A percentile compares a stretch with the other conserved stretches of the same genome.
Conservation (phyloP, 371 early-diverging fungal species). For the Mortierella sp. region DNA sequence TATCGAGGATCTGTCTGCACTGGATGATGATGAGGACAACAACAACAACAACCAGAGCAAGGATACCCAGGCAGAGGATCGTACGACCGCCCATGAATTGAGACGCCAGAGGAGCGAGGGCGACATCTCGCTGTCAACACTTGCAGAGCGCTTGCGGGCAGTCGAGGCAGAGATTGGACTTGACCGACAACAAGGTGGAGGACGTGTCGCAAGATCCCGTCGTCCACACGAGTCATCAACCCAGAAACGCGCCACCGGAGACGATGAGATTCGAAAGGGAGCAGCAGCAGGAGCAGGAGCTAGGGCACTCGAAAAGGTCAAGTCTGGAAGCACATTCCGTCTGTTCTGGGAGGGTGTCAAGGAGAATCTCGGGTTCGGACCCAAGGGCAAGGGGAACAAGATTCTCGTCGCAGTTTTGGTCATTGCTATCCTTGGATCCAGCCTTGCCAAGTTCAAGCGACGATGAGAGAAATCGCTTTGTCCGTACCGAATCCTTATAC, state of each 20-base stretch:
- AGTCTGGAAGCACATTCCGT: conserved; percentile 18
- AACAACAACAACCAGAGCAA: not conserved
- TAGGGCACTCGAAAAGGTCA: conserved; percentile 27
- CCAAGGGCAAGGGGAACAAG: conserved; percentile 31
- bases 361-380: conserved; percentile 24
- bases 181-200: conserved; percentile 5
- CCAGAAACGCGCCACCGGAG: not conserved
- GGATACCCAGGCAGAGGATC: not conserved
- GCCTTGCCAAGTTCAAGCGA: conserved; percentile 29
- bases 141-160: conserved; percentile 30
- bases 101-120: conserved; percentile 21
- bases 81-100: conserved; percentile 19
- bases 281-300: not conserved
- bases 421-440: conserved; percentile 33
- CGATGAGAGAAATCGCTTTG: not conserved
- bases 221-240: not conserved
- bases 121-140: conserved; percentile 11
- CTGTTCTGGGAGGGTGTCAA: conserved; percentile 46
- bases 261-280: not conserved
- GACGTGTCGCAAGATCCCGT: not conserved
- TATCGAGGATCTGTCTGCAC: not conserved
- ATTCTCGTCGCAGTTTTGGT: conserved; percentile 31
- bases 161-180: conserved; percentile 30
- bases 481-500: not conserved
- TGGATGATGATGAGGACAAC: not conserved